Conservation (phyloP, 2,329 filamentous ascomycete species). For the Scedosporium aurantiacum region DNA sequence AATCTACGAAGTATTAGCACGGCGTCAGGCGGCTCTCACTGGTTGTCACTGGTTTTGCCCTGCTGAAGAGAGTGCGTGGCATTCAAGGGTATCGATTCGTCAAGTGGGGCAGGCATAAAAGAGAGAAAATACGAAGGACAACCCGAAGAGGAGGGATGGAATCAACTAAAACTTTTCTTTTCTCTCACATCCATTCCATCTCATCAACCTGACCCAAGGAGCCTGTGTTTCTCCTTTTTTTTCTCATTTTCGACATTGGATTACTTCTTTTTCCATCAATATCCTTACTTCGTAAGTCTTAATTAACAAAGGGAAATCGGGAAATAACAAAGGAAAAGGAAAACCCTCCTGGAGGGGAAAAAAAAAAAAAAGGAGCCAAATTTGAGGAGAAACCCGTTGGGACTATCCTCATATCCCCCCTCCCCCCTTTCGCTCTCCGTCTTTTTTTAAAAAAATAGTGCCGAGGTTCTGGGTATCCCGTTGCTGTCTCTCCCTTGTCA, state of each 20-base stretch:
- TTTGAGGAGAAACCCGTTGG: not conserved
- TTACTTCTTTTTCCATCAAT: not conserved
- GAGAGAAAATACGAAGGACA: not conserved
- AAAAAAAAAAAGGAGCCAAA: no score
- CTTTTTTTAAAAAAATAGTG: no score
- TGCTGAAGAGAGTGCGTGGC: not conserved
- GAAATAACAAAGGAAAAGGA: not conserved
- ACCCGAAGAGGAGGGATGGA: not conserved
- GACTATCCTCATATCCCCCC: not conserved
- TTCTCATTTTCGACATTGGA: not conserved
- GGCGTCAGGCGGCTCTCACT: no score
- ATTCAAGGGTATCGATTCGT: not conserved
- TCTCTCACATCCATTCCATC: not conserved
- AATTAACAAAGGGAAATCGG: not conserved
- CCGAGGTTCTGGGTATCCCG: no score
- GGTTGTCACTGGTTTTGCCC: not conserved
- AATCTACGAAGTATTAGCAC: not conserved
- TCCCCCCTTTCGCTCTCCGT: not conserved
- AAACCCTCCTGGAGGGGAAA: not conserved
- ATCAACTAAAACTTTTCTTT: not conserved
- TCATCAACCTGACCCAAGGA: not conserved
- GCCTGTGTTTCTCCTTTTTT: not conserved
- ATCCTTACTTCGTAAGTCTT: not conserved
- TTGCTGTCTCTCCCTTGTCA: no score
- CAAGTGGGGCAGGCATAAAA: not conserved